These are phyloP conservation scores for Tricholoma flavovirens DNA, from an alignment of 768 basidiomycete genomes.

Conservation along the genomic window DNA sequence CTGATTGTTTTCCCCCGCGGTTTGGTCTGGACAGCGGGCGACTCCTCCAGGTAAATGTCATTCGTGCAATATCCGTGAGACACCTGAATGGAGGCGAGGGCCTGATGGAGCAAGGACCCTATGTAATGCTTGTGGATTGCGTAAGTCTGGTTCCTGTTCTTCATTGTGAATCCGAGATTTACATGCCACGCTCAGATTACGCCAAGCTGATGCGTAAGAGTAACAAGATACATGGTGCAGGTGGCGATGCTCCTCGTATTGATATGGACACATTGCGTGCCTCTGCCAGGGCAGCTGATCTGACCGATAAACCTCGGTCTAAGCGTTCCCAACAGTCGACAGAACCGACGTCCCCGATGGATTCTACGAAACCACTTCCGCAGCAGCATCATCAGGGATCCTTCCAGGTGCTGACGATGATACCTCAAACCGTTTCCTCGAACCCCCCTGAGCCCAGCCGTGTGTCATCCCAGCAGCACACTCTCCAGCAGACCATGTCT, in stretches of 20 bases:
- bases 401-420: conserved; percentile 47
- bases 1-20: conserved; percentile 21
- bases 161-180: background rate
- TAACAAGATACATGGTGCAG: conserved; percentile 54
- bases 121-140: conserved; percentile 82
- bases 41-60: conserved; percentile 85
- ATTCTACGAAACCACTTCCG: conserved; percentile 23
- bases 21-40: conserved; percentile 55
- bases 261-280: conserved; percentile 75
- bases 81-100: conserved; percentile 84
- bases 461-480: conserved; percentile 14
- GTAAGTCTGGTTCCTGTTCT: conserved; percentile 39
- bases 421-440: conserved; percentile 20
- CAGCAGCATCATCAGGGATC: conserved; percentile 48
- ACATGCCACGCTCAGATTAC: conserved; percentile 48
- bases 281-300: conserved; percentile 56
- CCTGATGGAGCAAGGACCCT: conserved; percentile 80
- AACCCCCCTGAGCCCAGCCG: conserved; percentile 15
- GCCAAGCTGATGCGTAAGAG: conserved; percentile 79
- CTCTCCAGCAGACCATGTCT: conserved; percentile 13
- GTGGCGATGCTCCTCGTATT: conserved; percentile 52
- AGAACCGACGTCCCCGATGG: conserved; percentile 27
- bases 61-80: conserved; percentile 82
- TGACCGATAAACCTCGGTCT: conserved; percentile 29
- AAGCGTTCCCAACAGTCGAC: conserved; percentile 23